Base-by-base conservation (phyloP, 1,284 basidiomycete genomes). In the Puccinia hordei region DNA sequence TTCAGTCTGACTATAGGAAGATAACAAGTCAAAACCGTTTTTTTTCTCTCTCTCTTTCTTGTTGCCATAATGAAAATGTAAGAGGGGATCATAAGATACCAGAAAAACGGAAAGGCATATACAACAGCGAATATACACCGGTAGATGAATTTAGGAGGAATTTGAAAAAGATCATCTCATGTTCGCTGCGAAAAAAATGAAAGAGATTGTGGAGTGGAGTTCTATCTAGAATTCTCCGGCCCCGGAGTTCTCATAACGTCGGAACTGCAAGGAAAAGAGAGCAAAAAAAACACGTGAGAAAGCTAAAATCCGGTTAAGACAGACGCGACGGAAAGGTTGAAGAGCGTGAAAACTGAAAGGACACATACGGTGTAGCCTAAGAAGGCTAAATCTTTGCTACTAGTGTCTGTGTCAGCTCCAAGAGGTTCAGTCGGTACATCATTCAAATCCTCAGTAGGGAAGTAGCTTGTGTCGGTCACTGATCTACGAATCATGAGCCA, bases 361-460 rank as follows among this genome's bases (percentile, higher is more conserved):
- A 71, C 82, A 71, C 82, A 59, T 57, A 84, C 82, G 3, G 83
- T 83, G 83, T 88, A 95, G 89, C 93, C 93, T 83, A 96, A 88
- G 90, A 97, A 97, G 30, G 95, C 94, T 77, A 97, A 89, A 86
- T 95, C 93, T 86, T 95, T 88, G 81, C 92, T 92, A 75, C 92
- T 90, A 81, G 91, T 90, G 71, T 90, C 88, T 33, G 90, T 89
- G 83, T 92, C 91, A 17, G 90, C 89, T 81, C 88, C 89, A 68
- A 90, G 90, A 24, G 92, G 88, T 82, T 92, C 90, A 81, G 94
- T 88, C 0, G 89, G 88, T 17, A 93, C 90, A 84, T 94, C 91
- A 82, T 92, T 91, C 81, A 97, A 90, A 85, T 98, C 96, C 83
- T 98, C 95, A 30, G 93, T 95, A 0, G 95, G 95, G 91, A 98